Percentiles rank a stretch among this genome's conserved stretches.
phyloP scores from a whole-genome alignment of 2,329 filamentous ascomycete species.

The Alternaria consortialis region DNA sequence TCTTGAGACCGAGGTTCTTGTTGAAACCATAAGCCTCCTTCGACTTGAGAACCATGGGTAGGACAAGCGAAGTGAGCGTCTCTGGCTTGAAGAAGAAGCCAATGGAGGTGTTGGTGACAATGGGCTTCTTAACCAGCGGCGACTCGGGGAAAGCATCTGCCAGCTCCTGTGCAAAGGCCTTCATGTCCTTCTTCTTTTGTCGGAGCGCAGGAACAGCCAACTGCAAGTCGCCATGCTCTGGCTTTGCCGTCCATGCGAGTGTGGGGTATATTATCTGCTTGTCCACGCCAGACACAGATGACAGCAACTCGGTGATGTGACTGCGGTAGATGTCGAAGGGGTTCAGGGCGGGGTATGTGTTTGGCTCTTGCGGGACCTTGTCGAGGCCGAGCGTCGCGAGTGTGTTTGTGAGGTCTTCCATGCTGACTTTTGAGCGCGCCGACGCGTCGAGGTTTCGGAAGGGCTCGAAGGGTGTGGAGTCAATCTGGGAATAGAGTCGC shows the following conservation, averaged over 20 bases:
- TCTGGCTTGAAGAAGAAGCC: slow-evolving; percentile 82
- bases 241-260: slow-evolving; percentile 78
- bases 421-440: slow-evolving; percentile 30
- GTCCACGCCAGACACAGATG: slow-evolving; percentile 75
- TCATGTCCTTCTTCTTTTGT: slow-evolving; percentile 71
- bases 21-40: slow-evolving; percentile 71
- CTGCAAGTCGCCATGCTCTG: slow-evolving; percentile 85
- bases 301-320: slow-evolving; percentile 75
- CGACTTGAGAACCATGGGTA: slow-evolving; percentile 74
- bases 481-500: slow-evolving; percentile 26
- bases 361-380: slow-evolving; percentile 51
- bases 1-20: slow-evolving; percentile 65
- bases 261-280: slow-evolving; percentile 75
- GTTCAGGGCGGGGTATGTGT: slow-evolving; percentile 71
- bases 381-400: slow-evolving; percentile 51
- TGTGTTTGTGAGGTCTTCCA: slow-evolving; percentile 50
- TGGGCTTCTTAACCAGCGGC: slow-evolving; percentile 75
- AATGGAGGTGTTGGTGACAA: slow-evolving; percentile 72
- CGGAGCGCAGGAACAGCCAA: slow-evolving; percentile 82
- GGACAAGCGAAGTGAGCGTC: slow-evolving; percentile 70
- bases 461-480: slow-evolving; percentile 28
- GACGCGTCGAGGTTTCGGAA: slow-evolving; percentile 39
- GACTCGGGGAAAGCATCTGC: slow-evolving; percentile 74
- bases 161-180: slow-evolving; percentile 65
- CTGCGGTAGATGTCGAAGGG: slow-evolving; percentile 81